Evolutionary conservation across 2,329 filamentous ascomycete species (phyloP).

Genomic region (Xylaria polymorpha): DNA sequence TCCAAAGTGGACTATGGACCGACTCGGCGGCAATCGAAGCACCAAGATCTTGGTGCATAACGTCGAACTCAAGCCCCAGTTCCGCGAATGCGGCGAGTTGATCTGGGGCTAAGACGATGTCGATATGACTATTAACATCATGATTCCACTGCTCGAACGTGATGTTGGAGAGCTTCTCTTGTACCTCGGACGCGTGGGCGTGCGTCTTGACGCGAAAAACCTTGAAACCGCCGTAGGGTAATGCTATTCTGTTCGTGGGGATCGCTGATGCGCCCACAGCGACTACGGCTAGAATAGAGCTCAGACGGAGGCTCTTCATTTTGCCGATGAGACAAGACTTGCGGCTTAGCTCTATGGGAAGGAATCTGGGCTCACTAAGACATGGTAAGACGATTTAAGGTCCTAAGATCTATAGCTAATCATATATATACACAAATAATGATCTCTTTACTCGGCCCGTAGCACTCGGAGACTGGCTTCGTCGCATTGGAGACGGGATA

Average conservation of each 20-base stretch:
- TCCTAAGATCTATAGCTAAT: background rate
- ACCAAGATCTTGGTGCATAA: constrained; percentile 49
- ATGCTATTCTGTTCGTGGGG: constrained; percentile 36
- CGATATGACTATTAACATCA: constrained; percentile 45
- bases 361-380: background rate
- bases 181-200: constrained; percentile 53
- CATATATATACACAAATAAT: constrained; percentile 5
- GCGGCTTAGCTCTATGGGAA: background rate
- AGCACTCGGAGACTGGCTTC: background rate
- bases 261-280: constrained; percentile 15
- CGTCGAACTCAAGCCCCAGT: constrained; percentile 48
- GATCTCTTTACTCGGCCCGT: background rate
- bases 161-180: constrained; percentile 47
- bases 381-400: background rate
- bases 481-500: constrained; percentile 5
- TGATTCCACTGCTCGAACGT: constrained; percentile 44
- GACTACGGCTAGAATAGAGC: background rate
- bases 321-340: background rate
- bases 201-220: constrained; percentile 60
- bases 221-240: constrained; percentile 58
- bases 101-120: constrained; percentile 50
- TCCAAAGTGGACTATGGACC: constrained; percentile 24
- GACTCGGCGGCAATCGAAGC: constrained; percentile 49
- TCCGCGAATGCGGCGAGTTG: constrained; percentile 47
- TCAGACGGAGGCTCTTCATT: constrained; percentile 16